Conservation (phyloP, 257 asterid species). For the Jaltomata sinuosa region DNA sequence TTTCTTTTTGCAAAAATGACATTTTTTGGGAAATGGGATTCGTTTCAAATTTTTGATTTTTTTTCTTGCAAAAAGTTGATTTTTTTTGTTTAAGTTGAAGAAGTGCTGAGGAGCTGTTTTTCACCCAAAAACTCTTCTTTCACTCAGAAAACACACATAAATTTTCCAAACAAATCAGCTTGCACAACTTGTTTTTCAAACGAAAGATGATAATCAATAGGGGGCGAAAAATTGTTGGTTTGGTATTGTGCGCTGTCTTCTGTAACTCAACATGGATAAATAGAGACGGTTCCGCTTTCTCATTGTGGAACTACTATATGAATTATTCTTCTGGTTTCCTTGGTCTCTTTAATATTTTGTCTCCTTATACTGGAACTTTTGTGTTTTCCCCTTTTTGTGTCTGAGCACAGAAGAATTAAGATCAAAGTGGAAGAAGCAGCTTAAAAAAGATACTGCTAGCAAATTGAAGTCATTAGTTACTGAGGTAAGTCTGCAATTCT, state of each 20-base stretch:
- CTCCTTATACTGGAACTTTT: not conserved
- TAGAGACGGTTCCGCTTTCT: not conserved
- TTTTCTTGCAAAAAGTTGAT: not conserved
- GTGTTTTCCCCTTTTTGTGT: not conserved
- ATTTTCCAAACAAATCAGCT: not conserved
- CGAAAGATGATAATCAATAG: not conserved
- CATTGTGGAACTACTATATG: not conserved
- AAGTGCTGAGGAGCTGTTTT: not conserved
- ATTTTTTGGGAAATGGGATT: not conserved
- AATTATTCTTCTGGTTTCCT: not conserved
- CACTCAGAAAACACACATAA: not conserved
- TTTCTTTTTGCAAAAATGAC: not conserved
- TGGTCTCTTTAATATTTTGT: not conserved
- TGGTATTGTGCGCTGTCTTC: not conserved
- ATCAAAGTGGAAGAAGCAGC: constrained; percentile 84
- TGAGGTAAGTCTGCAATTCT: constrained; percentile 38
- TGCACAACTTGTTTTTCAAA: not conserved
- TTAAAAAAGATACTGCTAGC: constrained; percentile 75
- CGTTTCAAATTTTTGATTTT: not conserved
- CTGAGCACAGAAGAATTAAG: constrained; percentile 79
- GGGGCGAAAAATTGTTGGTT: not conserved
- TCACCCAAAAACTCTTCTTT: not conserved
- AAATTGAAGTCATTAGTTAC: constrained; percentile 81
- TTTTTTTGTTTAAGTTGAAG: not conserved
- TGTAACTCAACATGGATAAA: not conserved